These are phyloP conservation scores for Xerocomus nothofagi DNA, from an alignment of 1,284 basidiomycete species.

Conservation along the genomic window DNA sequence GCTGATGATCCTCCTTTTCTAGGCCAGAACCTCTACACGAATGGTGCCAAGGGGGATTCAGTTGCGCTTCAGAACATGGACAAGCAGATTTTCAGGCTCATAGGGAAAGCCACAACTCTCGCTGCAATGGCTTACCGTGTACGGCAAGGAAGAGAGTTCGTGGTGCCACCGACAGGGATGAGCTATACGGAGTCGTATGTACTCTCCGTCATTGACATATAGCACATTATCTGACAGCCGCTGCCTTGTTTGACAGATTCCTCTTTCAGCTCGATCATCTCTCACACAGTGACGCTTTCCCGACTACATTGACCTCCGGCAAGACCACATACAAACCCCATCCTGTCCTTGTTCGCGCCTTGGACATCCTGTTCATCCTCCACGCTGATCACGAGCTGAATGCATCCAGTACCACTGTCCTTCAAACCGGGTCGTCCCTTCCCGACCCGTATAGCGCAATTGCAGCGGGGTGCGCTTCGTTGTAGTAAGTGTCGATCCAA, in stretches of 20 bases:
- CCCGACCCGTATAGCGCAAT: slow-evolving; percentile 87
- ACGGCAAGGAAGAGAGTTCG: slow-evolving; percentile 84
- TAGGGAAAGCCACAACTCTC: slow-evolving; percentile 85
- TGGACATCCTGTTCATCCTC: slow-evolving; percentile 82
- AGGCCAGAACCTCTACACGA: slow-evolving; percentile 81
- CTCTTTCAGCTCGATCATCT: slow-evolving; percentile 86
- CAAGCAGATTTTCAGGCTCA: slow-evolving; percentile 84
- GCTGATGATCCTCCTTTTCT: neutral
- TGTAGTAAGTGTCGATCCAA: slow-evolving; percentile 58
- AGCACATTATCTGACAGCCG: neutral
- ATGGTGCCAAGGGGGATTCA: slow-evolving; percentile 54
- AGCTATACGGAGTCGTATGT: slow-evolving; percentile 81
- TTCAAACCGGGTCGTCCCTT: slow-evolving; percentile 84
- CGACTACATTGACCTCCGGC: slow-evolving; percentile 43
- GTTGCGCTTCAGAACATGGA: slow-evolving; percentile 77
- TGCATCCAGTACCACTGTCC: slow-evolving; percentile 77
- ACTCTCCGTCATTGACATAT: neutral
- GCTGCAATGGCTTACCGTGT: slow-evolving; percentile 92
- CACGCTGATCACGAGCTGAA: slow-evolving; percentile 91
- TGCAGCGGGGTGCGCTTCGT: slow-evolving; percentile 80
- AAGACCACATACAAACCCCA: slow-evolving; percentile 60
- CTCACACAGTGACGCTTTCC: slow-evolving; percentile 33
- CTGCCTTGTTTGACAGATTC: slow-evolving; percentile 49
- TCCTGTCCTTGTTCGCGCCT: slow-evolving; percentile 79
- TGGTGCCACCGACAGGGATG: slow-evolving; percentile 78